Evolutionary conservation across 768 basidiomycete species (phyloP), one percentile per base, ranked within the genome.

Genomic region (Boletus rubroflammeus): DNA sequence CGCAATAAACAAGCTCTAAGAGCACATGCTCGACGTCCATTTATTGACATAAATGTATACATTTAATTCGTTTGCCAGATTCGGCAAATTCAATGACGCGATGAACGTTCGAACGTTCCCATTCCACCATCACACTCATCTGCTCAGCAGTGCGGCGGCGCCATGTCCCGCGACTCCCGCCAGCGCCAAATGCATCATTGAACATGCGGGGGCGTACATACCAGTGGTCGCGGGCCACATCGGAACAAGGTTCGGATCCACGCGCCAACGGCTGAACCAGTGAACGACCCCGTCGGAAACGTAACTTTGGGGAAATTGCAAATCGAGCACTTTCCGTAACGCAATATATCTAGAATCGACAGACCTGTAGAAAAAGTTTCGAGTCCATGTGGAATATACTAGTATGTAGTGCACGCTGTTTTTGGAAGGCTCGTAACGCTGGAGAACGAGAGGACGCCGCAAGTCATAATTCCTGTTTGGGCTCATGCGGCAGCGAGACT

Each of bases 261-360:
- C 13, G 44, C 48, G 46, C 65, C 64, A 43, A 62, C 15, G 7
- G 59, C 40, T 48, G 59, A 58, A 47, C 67, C 58, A 47, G 48
- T 43, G 19, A 42, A 25, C 23, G 29, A 63, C 17, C 71, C 72
- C 34, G 70, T 73, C 17, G 79, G 78, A 64, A 74, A 71, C 8
- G 72, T 69, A 17, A 63, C 67, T 1, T 67, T 66, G 5, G 76
- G 70, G 49, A 73, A 76, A 61, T 46, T 38, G 60, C 26, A 10
- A 40, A 44, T 78, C 76, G 15, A 69, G 52, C 14, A 75, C 59
- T 53, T 77, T 76, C 67, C 71, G 73, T 39, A 73, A 58, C 17
- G 63, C 67, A 2, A 51, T 38, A 4, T 38, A 38, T 38, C 17
- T 15, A 39, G 19, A 34, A 34, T 39, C 39, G 19, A 36, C 26